These are phyloP conservation scores for Adenanthera pavonina DNA, from an alignment of 306 rosid genomes.

Conservation along the genomic window DNA sequence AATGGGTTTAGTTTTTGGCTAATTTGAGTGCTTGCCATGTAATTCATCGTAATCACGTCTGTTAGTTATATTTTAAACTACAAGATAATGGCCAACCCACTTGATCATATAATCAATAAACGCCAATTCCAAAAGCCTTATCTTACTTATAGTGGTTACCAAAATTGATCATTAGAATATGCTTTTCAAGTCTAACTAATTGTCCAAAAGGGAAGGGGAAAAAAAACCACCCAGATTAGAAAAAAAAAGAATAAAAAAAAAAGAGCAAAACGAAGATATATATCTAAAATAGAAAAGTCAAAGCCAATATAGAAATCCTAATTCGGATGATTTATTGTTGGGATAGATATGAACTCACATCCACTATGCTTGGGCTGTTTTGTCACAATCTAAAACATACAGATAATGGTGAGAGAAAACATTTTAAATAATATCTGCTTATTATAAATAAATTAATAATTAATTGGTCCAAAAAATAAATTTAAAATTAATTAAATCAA, in stretches of 20 bases:
- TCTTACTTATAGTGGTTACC: constrained; percentile 1
- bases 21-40: constrained; percentile 16
- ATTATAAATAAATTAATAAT: too few species aligned
- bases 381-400: neutral
- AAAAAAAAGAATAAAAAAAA: neutral
- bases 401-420: neutral
- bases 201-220: neutral
- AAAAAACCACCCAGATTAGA: neutral
- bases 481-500: neutral
- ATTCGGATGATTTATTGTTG: neutral
- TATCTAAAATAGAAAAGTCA: neutral
- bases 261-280: neutral
- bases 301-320: neutral
- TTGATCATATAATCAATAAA: constrained; percentile 1
- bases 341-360: neutral
- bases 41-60: constrained; percentile 23
- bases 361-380: neutral
- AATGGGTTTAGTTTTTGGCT: constrained; percentile 3
- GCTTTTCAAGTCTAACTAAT: neutral
- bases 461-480: too few species aligned
- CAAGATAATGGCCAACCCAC: constrained; percentile 14
- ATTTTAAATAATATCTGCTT: neutral
- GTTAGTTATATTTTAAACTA: neutral
- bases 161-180: neutral
- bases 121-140: constrained; percentile 15